Base-by-base conservation (phyloP, 2,329 filamentous ascomycete species). In the Epichloe gansuensis region DNA sequence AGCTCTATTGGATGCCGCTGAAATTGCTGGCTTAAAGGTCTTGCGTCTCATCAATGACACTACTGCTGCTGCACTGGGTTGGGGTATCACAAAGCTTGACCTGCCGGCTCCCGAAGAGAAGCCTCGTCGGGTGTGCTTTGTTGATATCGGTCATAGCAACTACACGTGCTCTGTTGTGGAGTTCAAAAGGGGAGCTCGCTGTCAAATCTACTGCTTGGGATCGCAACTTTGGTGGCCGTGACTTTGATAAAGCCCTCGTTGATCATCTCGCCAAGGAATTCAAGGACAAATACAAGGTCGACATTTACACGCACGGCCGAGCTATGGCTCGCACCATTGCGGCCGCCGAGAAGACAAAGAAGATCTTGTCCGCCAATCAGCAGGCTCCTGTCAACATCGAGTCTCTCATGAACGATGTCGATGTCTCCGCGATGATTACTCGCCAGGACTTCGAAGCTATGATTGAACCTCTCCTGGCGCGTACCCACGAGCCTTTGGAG, bases 31-130 rank as follows among this genome's bases (percentile, higher is more conserved):
- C 56, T 79, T 98, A 64, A 96, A 95, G 75, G 78, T 91, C 41
- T 84, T 98, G 59, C 84, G 93, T 56, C 78, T 98, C 58, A 94
- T 98, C 78, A 98, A 98, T 75, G 93, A 97, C 74, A 96, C 89
- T 61, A 97, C 93, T 50, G 93, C 93, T 55, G 90, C 91, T 58
- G 93, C 93, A 57, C 83, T 98, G 46, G 93, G 93, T 59, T 98
- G 90, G 70, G 93, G 93, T 69, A 97, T 98, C 75, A 96, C 93
- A 64, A 97, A 98, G 79, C 79, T 91, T 56, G 93, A 98, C 69
- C 83, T 98, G 37, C 93, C 91, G 54, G 75, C 76, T 31, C 78
- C 85, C 43, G 93, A 97, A 64, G 91, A 97, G 82, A 89, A 89
- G 76, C 91, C 93, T 56, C 84, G 87, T 65, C 83, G 91, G 53